A percentile compares a stretch with the other conserved stretches of the same genome.
These are phyloP conservation scores for Penicillium sp. DNA, from an alignment of 2,329 filamentous ascomycete species.

Conservation along the genomic window DNA sequence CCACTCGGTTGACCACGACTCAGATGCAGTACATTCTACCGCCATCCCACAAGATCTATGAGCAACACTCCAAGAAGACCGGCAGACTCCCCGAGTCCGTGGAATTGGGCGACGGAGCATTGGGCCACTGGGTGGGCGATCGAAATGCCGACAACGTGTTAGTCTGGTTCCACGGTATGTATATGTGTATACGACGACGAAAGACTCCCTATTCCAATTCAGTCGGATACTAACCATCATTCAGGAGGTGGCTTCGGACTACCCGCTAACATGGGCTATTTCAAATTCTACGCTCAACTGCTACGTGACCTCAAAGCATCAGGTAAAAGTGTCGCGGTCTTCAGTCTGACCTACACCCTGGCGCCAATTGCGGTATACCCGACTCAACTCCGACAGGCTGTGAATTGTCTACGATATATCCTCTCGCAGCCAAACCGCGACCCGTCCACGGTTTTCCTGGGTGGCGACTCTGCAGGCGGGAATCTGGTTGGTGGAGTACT, in stretches of 20 bases:
- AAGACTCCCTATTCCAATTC: too few relatives aligned
- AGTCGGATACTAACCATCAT: neutral
- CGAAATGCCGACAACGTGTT: constrained; percentile 37
- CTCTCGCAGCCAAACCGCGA: constrained; percentile 32
- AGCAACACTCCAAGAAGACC: constrained; percentile 25
- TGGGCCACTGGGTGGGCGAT: constrained; percentile 41
- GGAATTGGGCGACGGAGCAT: constrained; percentile 32
- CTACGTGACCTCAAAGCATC: constrained; percentile 41
- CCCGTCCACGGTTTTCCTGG: constrained; percentile 40
- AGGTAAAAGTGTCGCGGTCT: constrained; percentile 48
- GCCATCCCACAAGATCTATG: constrained; percentile 29
- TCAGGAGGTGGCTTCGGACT: constrained; percentile 57
- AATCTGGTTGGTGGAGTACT: constrained; percentile 42
- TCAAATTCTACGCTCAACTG: constrained; percentile 49
- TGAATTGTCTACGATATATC: constrained; percentile 41
- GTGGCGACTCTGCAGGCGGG: constrained; percentile 46
- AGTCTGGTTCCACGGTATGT: constrained; percentile 39
- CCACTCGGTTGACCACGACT: constrained; percentile 24
- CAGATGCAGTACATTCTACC: constrained; percentile 35
- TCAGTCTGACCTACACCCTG: constrained; percentile 60
- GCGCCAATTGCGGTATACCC: constrained; percentile 47
- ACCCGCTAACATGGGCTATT: constrained; percentile 47
- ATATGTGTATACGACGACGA: neutral
- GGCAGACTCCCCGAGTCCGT: constrained; percentile 28
- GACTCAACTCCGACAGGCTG: constrained; percentile 43